Conservation (phyloP, 305 asterid species). For the Fraxinus velutina region DNA sequence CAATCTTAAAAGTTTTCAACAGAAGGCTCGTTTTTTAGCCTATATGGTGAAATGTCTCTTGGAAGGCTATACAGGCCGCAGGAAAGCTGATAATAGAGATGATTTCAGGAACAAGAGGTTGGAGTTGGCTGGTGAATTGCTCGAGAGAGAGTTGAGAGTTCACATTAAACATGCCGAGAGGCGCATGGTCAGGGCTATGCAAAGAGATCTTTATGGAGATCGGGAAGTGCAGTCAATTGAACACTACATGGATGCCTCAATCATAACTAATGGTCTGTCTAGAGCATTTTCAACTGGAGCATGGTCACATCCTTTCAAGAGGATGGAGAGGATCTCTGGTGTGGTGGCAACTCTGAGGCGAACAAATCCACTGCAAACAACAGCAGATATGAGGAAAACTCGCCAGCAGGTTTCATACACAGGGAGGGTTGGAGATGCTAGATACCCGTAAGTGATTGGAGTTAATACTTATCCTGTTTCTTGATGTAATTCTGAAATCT, state of each 20-base stretch:
- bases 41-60: constrained; percentile 86
- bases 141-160: constrained; percentile 71
- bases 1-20: constrained; percentile 44
- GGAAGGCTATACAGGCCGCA: constrained; percentile 65
- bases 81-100: constrained; percentile 78
- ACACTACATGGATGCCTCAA: constrained; percentile 75
- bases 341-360: constrained; percentile 85
- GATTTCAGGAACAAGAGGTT: constrained; percentile 89
- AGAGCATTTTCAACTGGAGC: constrained; percentile 92
- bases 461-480: constrained; percentile 5
- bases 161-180: constrained; percentile 85
- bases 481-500: neutral
- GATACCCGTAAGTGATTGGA: constrained; percentile 83
- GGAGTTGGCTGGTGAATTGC: constrained; percentile 85
- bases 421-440: constrained; percentile 91
- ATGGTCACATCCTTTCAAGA: constrained; percentile 88
- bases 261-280: constrained; percentile 80
- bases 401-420: constrained; percentile 87
- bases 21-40: constrained; percentile 76
- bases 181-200: constrained; percentile 70
- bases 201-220: constrained; percentile 70
- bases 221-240: constrained; percentile 54
- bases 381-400: constrained; percentile 89
- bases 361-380: constrained; percentile 83
- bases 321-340: constrained; percentile 76